Percentiles rank a stretch among this genome's conserved stretches.
Conservation (phyloP, 1,139 yeast species). For the Lodderomyces jiufengensis region DNA sequence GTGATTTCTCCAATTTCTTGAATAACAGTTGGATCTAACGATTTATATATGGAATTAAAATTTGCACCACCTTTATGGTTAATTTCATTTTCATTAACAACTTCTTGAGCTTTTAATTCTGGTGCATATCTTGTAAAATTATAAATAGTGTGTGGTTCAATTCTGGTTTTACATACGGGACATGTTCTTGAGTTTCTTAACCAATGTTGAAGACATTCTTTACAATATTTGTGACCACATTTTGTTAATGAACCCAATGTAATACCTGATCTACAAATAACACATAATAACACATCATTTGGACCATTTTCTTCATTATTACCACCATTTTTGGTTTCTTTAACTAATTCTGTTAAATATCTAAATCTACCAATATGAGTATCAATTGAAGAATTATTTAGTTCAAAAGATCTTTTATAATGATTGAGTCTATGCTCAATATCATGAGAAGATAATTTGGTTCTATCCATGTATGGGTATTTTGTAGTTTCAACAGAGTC, state of each 20-base stretch:
- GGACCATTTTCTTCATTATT: conserved; percentile 19
- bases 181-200: conserved; percentile 51
- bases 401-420: neutral
- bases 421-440: neutral
- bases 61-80: conserved; percentile 19
- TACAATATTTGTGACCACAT: conserved; percentile 90
- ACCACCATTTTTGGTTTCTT: conserved; percentile 16
- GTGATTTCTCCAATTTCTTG: conserved; percentile 42
- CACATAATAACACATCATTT: conserved; percentile 43
- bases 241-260: conserved; percentile 73
- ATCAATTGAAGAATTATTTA: conserved; percentile 20
- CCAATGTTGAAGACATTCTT: conserved; percentile 76
- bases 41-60: conserved; percentile 46
- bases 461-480: conserved; percentile 19
- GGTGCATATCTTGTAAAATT: conserved; percentile 52
- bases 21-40: conserved; percentile 38
- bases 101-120: conserved; percentile 44
- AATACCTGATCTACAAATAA: conserved; percentile 71
- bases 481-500: conserved; percentile 57
- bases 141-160: conserved; percentile 49
- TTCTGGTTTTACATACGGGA: conserved; percentile 69
- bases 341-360: conserved; percentile 45
- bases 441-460: conserved; percentile 12
- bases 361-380: conserved; percentile 52
- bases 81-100: conserved; percentile 21